Conservation (phyloP, 495 filamentous ascomycete species). For the Neurospora sp. region DNA sequence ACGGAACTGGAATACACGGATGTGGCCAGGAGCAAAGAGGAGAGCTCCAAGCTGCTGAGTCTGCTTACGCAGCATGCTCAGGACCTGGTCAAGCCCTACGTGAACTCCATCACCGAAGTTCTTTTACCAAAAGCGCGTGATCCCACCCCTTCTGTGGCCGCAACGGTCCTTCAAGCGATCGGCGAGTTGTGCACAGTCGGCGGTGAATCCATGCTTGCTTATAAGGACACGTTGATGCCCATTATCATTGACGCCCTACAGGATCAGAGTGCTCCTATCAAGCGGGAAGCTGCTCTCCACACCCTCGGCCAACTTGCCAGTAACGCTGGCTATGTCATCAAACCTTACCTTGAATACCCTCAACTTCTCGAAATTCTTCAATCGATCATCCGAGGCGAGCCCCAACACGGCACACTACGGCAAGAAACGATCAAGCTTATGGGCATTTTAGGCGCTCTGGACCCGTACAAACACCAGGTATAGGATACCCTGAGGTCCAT, state of each 20-base stretch:
- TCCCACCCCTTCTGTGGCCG: slow-evolving; percentile 72
- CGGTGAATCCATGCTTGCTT: slow-evolving; percentile 78
- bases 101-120: slow-evolving; percentile 85
- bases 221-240: slow-evolving; percentile 83
- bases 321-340: slow-evolving; percentile 94
- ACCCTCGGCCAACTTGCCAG: slow-evolving; percentile 88
- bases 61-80: slow-evolving; percentile 85
- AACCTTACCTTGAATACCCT: slow-evolving; percentile 90
- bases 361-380: slow-evolving; percentile 85
- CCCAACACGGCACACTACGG: slow-evolving; percentile 63
- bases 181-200: slow-evolving; percentile 90
- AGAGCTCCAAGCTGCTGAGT: slow-evolving; percentile 87
- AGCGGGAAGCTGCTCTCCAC: slow-evolving; percentile 82
- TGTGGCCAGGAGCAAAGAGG: slow-evolving; percentile 84
- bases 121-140: slow-evolving; percentile 83
- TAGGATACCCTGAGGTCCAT: slow-evolving; percentile 4
- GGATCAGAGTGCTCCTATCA: slow-evolving; percentile 77
- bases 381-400: slow-evolving; percentile 84
- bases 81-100: slow-evolving; percentile 85
- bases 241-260: slow-evolving; percentile 88
- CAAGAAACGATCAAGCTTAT: slow-evolving; percentile 94
- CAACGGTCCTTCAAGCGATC: slow-evolving; percentile 85
- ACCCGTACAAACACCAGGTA: slow-evolving; percentile 91
- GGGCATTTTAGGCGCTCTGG: slow-evolving; percentile 90
- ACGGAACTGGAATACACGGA: slow-evolving; percentile 96